These are phyloP conservation scores for Barbarea vulgaris DNA, from an alignment of 345 rosid species.

Conservation along the genomic window DNA sequence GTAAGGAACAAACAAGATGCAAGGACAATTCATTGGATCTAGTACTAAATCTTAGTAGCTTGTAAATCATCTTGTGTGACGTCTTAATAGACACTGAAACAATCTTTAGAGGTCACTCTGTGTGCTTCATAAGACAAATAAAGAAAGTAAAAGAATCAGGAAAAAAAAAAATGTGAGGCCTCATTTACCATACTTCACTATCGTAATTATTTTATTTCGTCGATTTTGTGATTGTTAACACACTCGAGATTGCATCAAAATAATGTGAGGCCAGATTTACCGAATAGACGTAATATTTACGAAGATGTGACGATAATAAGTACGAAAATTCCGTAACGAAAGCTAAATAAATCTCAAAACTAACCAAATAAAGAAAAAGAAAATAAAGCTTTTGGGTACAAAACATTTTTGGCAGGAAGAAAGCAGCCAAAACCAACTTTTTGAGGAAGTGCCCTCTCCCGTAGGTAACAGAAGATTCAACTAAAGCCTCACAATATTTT, in stretches of 20 bases:
- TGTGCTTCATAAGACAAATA: background rate
- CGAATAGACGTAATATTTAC: slow-evolving; percentile 24
- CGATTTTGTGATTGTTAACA: background rate
- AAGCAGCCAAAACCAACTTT: slow-evolving; percentile 37
- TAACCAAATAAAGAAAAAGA: slow-evolving; percentile 33
- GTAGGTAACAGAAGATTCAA: slow-evolving; percentile 35
- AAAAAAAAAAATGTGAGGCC: background rate
- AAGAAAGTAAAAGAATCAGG: background rate
- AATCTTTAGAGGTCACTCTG: background rate
- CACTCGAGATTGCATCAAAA: background rate
- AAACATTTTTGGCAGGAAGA: slow-evolving; percentile 17
- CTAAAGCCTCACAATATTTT: slow-evolving; percentile 38
- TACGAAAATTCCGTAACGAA: slow-evolving; percentile 11
- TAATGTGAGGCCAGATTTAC: background rate
- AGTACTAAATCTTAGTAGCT: background rate
- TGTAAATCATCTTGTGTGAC: slow-evolving; percentile 5
- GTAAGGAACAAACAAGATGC: slow-evolving; percentile 1
- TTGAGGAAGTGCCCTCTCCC: slow-evolving; percentile 29
- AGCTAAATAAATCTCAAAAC: slow-evolving; percentile 39
- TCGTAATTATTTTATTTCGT: background rate
- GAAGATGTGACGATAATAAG: slow-evolving; percentile 29
- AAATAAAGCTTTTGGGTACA: slow-evolving; percentile 12
- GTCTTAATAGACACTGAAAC: slow-evolving; percentile 5
- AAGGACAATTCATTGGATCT: slow-evolving; percentile 19
- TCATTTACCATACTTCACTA: background rate